A percentile compares a stretch with the other conserved stretches of the same genome.
Conservation (phyloP, 768 basidiomycete genomes). For the Lactifluus volemus region DNA sequence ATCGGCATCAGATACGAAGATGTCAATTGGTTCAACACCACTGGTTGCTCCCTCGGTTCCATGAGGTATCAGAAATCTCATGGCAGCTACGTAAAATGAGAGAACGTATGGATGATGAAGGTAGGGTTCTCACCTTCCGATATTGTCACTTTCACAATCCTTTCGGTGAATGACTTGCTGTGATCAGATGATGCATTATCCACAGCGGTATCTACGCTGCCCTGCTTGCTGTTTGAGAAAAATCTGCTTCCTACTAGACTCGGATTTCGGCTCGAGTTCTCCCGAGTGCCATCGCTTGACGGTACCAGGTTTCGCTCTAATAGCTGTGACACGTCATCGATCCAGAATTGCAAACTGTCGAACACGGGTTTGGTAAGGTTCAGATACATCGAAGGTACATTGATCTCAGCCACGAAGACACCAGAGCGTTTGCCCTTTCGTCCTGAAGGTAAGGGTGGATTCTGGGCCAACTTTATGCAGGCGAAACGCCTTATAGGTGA, state of each 20-base stretch:
- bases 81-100: constrained; percentile 24
- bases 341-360: constrained; percentile 80
- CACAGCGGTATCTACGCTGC: constrained; percentile 32
- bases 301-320: constrained; percentile 37
- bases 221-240: constrained; percentile 39
- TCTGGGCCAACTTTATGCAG: not conserved
- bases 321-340: constrained; percentile 77
- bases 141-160: constrained; percentile 41
- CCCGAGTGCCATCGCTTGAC: constrained; percentile 23
- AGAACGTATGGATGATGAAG: not conserved
- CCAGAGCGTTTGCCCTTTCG: constrained; percentile 8
- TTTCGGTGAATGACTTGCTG: constrained; percentile 29
- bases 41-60: constrained; percentile 24
- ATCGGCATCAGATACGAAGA: constrained; percentile 54
- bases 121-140: constrained; percentile 26
- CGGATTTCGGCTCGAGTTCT: constrained; percentile 40
- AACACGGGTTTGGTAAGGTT: constrained; percentile 54
- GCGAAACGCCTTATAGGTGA: not conserved
- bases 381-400: constrained; percentile 56
- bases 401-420: constrained; percentile 23
- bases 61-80: constrained; percentile 46
- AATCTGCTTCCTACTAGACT: constrained; percentile 76
- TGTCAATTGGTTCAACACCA: constrained; percentile 41
- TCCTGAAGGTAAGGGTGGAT: not conserved
- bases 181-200: constrained; percentile 25